These are phyloP conservation scores for Lentinula novae-zelandiae DNA, from an alignment of 1,284 basidiomycete genomes.

Conservation along the genomic window DNA sequence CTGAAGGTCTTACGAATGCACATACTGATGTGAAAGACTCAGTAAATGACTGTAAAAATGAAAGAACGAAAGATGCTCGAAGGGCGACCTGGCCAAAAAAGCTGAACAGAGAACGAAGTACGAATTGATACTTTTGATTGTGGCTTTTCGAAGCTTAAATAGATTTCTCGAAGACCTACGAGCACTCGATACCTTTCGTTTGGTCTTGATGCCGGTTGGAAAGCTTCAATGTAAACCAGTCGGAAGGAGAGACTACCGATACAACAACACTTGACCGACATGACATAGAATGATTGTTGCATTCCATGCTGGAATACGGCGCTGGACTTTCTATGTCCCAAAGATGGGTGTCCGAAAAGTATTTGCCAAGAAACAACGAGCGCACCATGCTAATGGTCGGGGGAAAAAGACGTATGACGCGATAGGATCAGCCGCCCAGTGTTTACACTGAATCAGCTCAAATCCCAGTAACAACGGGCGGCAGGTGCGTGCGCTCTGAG, in stretches of 20 bases:
- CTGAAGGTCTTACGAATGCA: background rate
- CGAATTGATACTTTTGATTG: background rate
- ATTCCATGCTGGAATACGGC: background rate
- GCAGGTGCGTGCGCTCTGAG: too few species aligned
- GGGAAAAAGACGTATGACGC: background rate
- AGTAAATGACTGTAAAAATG: background rate
- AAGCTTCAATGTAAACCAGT: too few species aligned
- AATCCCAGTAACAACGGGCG: too few species aligned
- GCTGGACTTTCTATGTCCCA: background rate
- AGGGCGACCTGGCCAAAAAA: constrained; percentile 6
- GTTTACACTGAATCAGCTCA: background rate
- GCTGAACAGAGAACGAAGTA: background rate
- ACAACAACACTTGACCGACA: background rate
- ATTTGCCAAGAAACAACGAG: background rate
- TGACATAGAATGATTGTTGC: background rate
- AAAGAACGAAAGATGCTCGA: constrained; percentile 6
- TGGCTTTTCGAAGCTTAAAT: background rate
- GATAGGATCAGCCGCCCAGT: background rate
- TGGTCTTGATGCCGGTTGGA: background rate
- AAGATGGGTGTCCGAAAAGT: background rate
- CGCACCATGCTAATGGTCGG: background rate
- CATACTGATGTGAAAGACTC: constrained; percentile 2
- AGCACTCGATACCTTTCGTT: background rate
- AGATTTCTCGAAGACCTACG: background rate
- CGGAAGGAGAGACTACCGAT: background rate